Conservation (phyloP, 352 stramenopile genomes). For the Phytophthora sp. region DNA sequence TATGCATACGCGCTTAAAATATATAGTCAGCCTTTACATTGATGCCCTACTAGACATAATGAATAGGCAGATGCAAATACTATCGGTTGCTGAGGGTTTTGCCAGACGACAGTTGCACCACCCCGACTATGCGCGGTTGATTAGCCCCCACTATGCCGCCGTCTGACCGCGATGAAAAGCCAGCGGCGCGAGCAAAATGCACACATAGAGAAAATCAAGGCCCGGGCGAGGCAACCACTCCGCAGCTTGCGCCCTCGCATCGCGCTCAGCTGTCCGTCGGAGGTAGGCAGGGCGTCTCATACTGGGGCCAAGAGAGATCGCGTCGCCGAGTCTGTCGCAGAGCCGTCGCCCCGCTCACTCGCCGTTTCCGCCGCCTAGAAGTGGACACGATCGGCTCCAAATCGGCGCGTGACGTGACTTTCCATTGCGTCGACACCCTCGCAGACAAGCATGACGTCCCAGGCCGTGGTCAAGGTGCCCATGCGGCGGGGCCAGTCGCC, state of each 20-base stretch:
- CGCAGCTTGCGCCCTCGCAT: not conserved
- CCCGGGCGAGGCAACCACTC: not conserved
- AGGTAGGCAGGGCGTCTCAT: slow-evolving; percentile 2
- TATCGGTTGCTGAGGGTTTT: no score
- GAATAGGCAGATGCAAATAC: not conserved
- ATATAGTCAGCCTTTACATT: not conserved
- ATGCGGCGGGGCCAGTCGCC: slow-evolving; percentile 19
- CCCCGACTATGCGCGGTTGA: not conserved
- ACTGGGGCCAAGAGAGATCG: slow-evolving; percentile 4
- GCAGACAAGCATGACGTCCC: slow-evolving; percentile 1
- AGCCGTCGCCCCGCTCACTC: not conserved
- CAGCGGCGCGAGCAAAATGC: slow-evolving; percentile 25
- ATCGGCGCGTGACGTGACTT: slow-evolving; percentile 3
- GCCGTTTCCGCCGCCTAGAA: slow-evolving; percentile 5
- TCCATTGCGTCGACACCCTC: not conserved
- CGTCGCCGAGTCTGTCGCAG: slow-evolving; percentile 17
- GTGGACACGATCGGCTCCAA: slow-evolving; percentile 22
- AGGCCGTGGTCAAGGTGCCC: slow-evolving; percentile 14
- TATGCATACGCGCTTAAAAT: no score
- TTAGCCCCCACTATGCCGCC: slow-evolving; percentile 5
- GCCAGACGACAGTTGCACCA: not conserved
- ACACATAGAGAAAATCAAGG: slow-evolving; percentile 29
- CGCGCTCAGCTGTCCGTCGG: slow-evolving; percentile 5
- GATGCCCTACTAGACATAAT: not conserved
- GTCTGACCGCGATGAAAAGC: slow-evolving; percentile 8